These are phyloP conservation scores for Parsonsia alboflavescens DNA, from an alignment of 257 asterid genomes.

Conservation along the genomic window DNA sequence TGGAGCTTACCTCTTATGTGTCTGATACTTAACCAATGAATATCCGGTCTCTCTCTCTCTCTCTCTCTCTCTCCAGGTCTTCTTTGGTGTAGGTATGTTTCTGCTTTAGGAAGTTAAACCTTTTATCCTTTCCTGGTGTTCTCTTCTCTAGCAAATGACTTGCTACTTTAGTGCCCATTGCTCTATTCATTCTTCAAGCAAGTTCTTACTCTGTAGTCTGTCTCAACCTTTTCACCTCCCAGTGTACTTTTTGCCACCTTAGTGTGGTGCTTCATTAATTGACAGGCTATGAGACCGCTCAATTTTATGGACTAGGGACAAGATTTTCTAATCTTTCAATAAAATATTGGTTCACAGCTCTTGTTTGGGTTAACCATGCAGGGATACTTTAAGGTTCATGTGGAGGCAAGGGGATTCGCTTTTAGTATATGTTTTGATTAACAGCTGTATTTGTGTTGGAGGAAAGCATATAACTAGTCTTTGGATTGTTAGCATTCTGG, in stretches of 20 bases:
- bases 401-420: background rate
- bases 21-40: too few relatives aligned
- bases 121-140: background rate
- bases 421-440: background rate
- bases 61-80: background rate
- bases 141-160: background rate
- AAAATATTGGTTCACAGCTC: background rate
- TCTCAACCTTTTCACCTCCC: background rate
- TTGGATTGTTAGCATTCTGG: background rate
- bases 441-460: background rate
- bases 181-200: background rate
- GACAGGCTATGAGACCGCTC: background rate
- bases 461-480: background rate
- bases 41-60: too few relatives aligned
- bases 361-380: background rate
- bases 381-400: background rate
- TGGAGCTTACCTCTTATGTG: too few relatives aligned
- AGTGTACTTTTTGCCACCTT: background rate
- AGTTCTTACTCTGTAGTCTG: background rate
- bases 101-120: background rate
- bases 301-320: background rate
- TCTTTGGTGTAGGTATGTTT: background rate
- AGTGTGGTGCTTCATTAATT: background rate
- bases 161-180: background rate
- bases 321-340: background rate